Evolutionary conservation across 2,329 filamentous ascomycete genomes (phyloP), one percentile per base, ranked within the genome.

Genomic region (Alternaria longipes): DNA sequence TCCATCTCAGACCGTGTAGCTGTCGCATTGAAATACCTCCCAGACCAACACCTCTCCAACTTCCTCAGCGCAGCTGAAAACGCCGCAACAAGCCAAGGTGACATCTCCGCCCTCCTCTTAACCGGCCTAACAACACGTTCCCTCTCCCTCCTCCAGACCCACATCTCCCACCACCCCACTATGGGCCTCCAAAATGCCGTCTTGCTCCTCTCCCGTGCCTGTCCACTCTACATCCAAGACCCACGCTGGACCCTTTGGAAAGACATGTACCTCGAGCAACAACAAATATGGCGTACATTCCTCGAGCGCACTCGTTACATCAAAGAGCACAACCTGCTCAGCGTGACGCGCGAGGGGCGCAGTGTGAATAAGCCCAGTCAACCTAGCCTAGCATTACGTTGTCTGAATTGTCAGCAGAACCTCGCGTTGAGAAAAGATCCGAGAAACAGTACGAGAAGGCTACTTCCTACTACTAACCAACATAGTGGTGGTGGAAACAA

Each of bases 251-350:
- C 85, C 9, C 87, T 90, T 56, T 94, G 92, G 90, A 89, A 90
- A 64, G 93, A 94, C 75, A 86, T 89, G 57, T 88, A 89, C 51
- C 89, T 92, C 69, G 85, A 91, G 38, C 81, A 89, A 84, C 66
- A 91, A 91, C 84, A 90, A 85, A 77, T 86, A 84, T 89, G 87
- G 86, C 85, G 85, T 55, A 81, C 87, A 56, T 94, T 92, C 80
- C 87, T 91, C 63, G 86, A 91, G 66, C 88, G 91, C 47, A 90
- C 91, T 56, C 90, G 90, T 70, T 94, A 93, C 78, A 90, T 92
- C 67, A 90, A 91, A 62, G 89, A 91, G 74, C 91, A 91, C 72
- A 92, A 90, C 24, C 87, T 88, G 65, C 86, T 86, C 67, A 90
- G 89, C 47, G 80, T 82, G 67, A 87, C 89, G 59, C 86, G 87